These are phyloP conservation scores for Pterulicium gracile DNA, from an alignment of 1,284 basidiomycete species.

Conservation along the genomic window DNA sequence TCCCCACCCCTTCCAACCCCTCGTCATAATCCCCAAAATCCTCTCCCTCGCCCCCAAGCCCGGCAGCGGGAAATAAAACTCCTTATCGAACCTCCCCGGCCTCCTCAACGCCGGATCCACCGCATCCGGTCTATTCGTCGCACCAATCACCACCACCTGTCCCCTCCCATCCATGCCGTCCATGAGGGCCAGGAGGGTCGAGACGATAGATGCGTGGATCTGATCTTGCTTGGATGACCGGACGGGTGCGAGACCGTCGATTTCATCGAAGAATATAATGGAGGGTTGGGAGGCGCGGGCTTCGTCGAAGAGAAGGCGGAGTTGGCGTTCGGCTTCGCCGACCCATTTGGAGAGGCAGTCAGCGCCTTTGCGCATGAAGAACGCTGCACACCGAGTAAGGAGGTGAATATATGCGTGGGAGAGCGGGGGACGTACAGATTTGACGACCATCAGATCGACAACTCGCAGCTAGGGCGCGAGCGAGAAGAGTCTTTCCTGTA, in stretches of 20 bases:
- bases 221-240: slow-evolving; percentile 98
- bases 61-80: slow-evolving; percentile 97
- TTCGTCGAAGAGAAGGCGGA: slow-evolving; percentile 94
- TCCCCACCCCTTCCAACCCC: slow-evolving; percentile 83
- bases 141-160: slow-evolving; percentile 97
- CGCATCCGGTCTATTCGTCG: slow-evolving; percentile 95
- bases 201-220: slow-evolving; percentile 97
- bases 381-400: slow-evolving; percentile 41
- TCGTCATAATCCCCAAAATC: slow-evolving; percentile 90
- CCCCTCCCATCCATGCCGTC: slow-evolving; percentile 99
- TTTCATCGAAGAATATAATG: slow-evolving; percentile 98
- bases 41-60: slow-evolving; percentile 76
- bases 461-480: slow-evolving; percentile 89
- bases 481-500: slow-evolving; percentile 89
- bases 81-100: slow-evolving; percentile 94
- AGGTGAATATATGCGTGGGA: slow-evolving; percentile 4
- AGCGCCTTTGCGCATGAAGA: slow-evolving; percentile 99
- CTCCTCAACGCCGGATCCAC: slow-evolving; percentile 92
- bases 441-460: slow-evolving; percentile 84
- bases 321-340: slow-evolving; percentile 95
- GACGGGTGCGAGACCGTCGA: slow-evolving; percentile 96
- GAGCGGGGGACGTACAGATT: slow-evolving; percentile 54
- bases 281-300: slow-evolving; percentile 87
- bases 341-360: slow-evolving; percentile 99
- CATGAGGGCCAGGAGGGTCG: slow-evolving; percentile 94